Evolutionary conservation across 305 asterid species (phyloP).

Genomic region (Fraxinus angustifolia): DNA sequence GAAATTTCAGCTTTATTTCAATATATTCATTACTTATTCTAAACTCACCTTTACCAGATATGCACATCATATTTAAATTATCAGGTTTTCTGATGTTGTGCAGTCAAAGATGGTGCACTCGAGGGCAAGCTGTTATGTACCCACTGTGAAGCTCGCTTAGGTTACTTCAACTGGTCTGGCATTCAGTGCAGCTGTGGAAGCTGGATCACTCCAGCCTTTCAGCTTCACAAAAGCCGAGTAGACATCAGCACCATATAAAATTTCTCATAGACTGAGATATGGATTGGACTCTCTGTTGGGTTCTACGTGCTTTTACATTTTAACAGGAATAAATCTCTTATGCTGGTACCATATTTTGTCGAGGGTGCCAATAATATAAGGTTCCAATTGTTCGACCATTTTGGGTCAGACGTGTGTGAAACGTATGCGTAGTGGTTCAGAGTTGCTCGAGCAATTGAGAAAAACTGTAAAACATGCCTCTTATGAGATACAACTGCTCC

Average conservation of each 20-base stretch:
- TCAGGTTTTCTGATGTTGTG: conserved; percentile 1
- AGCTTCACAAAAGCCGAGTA: conserved; percentile 89
- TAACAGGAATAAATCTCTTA: conserved; percentile 12
- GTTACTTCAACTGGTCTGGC: conserved; percentile 97
- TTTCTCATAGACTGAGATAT: conserved; percentile 2
- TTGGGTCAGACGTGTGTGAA: not conserved
- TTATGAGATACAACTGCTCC: not conserved
- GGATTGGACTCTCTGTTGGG: not conserved
- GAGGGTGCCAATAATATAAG: conserved; percentile 9
- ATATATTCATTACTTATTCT: not conserved
- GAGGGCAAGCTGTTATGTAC: conserved; percentile 84
- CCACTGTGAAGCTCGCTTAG: conserved; percentile 84
- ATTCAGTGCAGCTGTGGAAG: conserved; percentile 97
- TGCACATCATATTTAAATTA: not conserved
- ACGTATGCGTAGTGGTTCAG: not conserved
- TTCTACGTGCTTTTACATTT: conserved; percentile 11
- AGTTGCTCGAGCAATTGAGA: not conserved
- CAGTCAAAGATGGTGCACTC: conserved; percentile 86
- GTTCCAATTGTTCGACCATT: not conserved
- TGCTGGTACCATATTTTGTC: conserved; percentile 18
- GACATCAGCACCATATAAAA: conserved; percentile 59
- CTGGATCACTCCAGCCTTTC: conserved; percentile 99
- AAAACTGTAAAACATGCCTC: not conserved
- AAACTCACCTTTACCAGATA: not conserved
- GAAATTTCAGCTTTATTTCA: not conserved